Evolutionary conservation across 2,329 filamentous ascomycete species (phyloP).

Genomic region (Aureobasidium musti): DNA sequence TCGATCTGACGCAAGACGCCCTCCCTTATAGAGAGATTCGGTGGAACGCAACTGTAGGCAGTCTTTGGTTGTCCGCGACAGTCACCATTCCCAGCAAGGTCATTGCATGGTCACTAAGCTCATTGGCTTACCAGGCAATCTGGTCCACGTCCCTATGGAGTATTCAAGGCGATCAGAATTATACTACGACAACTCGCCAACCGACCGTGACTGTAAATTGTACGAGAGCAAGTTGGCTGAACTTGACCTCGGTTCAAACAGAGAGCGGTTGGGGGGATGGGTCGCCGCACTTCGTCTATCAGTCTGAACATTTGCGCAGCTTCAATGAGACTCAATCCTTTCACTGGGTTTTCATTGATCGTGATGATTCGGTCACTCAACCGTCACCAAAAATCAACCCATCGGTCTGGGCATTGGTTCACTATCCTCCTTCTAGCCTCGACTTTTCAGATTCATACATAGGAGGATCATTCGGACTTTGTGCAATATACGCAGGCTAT

Average conservation of each 20-base stretch:
- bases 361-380: neutral
- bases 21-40: neutral
- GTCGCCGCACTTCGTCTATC: neutral
- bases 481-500: neutral
- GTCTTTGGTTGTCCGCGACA: neutral
- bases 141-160: too few species aligned
- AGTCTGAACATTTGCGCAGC: neutral
- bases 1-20: neutral
- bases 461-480: too few species aligned
- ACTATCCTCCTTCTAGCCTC: too few species aligned
- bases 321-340: neutral
- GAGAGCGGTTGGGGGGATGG: too few species aligned
- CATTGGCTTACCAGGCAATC: neutral
- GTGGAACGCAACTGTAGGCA: neutral
- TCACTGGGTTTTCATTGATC: neutral
- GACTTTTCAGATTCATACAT: too few species aligned
- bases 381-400: neutral
- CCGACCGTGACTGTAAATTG: neutral
- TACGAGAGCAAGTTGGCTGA: neutral
- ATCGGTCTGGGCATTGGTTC: neutral
- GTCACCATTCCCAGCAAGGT: neutral
- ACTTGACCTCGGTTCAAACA: neutral
- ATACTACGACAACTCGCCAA: neutral
- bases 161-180: neutral
- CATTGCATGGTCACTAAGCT: neutral